phyloP scores from a whole-genome alignment of 208 protist genomes.

The Strigomonas culicis region DNA sequence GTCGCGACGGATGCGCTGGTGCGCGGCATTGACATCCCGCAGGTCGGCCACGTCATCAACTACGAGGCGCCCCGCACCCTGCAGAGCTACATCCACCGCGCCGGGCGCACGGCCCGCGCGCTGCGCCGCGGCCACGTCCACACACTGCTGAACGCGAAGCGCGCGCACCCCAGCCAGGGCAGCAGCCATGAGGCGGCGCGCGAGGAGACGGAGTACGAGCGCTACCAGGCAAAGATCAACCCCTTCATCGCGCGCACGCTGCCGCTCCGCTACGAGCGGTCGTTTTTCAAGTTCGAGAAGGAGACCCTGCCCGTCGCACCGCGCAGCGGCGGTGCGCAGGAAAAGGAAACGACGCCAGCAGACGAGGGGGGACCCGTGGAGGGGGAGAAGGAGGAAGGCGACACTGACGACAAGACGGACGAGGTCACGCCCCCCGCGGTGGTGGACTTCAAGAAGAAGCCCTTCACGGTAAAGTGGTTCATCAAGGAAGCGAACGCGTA shows the following conservation, averaged over 20 bases:
- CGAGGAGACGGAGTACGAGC: slow-evolving; percentile 68
- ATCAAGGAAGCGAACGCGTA: not conserved
- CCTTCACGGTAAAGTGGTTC: no score
- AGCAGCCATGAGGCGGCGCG: slow-evolving; percentile 57
- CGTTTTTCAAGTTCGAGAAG: slow-evolving; percentile 76
- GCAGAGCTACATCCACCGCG: slow-evolving; percentile 96
- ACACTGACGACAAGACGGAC: not conserved
- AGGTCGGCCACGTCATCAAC: slow-evolving; percentile 88
- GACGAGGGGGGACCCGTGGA: slow-evolving; percentile 21
- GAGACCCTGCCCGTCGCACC: not conserved
- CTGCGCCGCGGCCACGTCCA: slow-evolving; percentile 78
- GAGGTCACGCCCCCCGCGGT: no score
- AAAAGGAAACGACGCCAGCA: slow-evolving; percentile 47
- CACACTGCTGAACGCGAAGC: slow-evolving; percentile 37
- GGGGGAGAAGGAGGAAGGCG: slow-evolving; percentile 5
- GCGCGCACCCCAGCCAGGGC: slow-evolving; percentile 41
- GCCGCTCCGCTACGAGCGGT: slow-evolving; percentile 68
- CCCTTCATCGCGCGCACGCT: slow-evolving; percentile 39
- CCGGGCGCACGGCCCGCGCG: slow-evolving; percentile 95
- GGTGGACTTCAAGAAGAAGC: no score
- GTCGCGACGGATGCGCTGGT: slow-evolving; percentile 86
- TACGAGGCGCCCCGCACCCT: slow-evolving; percentile 82
- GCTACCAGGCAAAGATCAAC: slow-evolving; percentile 23
- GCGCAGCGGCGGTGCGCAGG: slow-evolving; percentile 53
- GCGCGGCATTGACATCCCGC: slow-evolving; percentile 89